These are phyloP conservation scores for Eucalyptus grandis DNA, from an alignment of 345 rosid species.

Conservation along the genomic window DNA sequence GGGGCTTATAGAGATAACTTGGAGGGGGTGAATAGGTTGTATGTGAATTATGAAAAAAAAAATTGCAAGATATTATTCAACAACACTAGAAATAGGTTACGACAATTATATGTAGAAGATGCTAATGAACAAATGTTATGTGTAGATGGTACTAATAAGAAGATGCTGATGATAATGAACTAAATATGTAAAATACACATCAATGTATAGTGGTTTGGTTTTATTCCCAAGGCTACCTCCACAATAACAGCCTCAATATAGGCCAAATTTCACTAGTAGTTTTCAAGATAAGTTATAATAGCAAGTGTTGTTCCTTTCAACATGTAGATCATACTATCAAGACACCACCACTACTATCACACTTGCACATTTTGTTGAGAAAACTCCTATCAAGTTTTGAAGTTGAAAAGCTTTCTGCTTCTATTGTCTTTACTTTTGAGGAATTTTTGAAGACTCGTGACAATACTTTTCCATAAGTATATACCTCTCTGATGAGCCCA, in stretches of 20 bases:
- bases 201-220: too few relatives aligned
- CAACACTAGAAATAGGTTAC: not conserved
- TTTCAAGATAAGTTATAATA: not conserved
- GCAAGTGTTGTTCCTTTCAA: not conserved
- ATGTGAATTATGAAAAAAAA: too few relatives aligned
- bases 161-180: not conserved
- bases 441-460: too few relatives aligned
- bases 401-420: too few relatives aligned
- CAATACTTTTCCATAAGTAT: too few relatives aligned
- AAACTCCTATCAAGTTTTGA: too few relatives aligned
- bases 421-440: rapidly evolving
- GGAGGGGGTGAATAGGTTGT: too few relatives aligned
- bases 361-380: not conserved
- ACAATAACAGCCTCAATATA: too few relatives aligned
- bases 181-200: not conserved
- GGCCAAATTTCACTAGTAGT: not conserved
- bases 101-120: not conserved
- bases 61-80: rapidly evolving
- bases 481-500: too few relatives aligned
- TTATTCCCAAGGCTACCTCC: not conserved
- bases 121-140: not conserved
- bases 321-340: not conserved
- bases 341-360: not conserved
- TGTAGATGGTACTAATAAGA: too few relatives aligned
- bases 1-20: too few relatives aligned